phyloP scores from a whole-genome alignment of 2,329 filamentous ascomycete genomes.

The Truncatella angustata region DNA sequence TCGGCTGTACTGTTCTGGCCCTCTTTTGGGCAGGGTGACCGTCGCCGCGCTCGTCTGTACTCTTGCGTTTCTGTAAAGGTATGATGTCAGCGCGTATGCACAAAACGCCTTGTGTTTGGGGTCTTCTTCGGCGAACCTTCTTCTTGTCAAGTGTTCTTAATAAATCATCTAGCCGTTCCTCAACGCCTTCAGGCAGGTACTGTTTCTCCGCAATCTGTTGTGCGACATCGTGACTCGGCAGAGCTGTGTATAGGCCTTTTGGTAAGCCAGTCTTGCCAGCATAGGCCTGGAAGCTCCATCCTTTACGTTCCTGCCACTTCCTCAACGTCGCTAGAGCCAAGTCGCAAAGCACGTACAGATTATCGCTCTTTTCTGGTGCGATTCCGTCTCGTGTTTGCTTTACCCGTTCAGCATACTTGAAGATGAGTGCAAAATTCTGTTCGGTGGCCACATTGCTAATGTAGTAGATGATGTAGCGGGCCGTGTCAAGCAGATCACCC shows the following conservation, averaged over 20 bases:
- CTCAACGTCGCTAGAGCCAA: slow-evolving; percentile 79
- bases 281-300: slow-evolving; percentile 83
- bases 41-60: slow-evolving; percentile 46
- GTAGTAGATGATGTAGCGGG: slow-evolving; percentile 88
- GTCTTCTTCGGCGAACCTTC: slow-evolving; percentile 48
- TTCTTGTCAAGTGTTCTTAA: slow-evolving; percentile 68
- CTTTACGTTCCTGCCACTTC: slow-evolving; percentile 81
- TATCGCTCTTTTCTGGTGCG: slow-evolving; percentile 63
- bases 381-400: slow-evolving; percentile 88
- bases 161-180: slow-evolving; percentile 72
- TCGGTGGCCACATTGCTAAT: slow-evolving; percentile 79
- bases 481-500: slow-evolving; percentile 75
- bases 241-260: slow-evolving; percentile 70
- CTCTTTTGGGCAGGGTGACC: slow-evolving; percentile 43
- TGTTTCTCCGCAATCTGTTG: slow-evolving; percentile 84
- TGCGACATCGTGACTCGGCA: slow-evolving; percentile 75
- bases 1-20: slow-evolving; percentile 29
- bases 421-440: slow-evolving; percentile 83
- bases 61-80: slow-evolving; percentile 53
- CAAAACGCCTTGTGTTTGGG: neutral
- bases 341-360: slow-evolving; percentile 84
- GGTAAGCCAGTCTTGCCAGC: slow-evolving; percentile 80
- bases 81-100: slow-evolving; percentile 23
- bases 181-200: slow-evolving; percentile 74
- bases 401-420: slow-evolving; percentile 86